phyloP scores from a whole-genome alignment of 495 filamentous ascomycete genomes.

The Neurospora sp. region DNA sequence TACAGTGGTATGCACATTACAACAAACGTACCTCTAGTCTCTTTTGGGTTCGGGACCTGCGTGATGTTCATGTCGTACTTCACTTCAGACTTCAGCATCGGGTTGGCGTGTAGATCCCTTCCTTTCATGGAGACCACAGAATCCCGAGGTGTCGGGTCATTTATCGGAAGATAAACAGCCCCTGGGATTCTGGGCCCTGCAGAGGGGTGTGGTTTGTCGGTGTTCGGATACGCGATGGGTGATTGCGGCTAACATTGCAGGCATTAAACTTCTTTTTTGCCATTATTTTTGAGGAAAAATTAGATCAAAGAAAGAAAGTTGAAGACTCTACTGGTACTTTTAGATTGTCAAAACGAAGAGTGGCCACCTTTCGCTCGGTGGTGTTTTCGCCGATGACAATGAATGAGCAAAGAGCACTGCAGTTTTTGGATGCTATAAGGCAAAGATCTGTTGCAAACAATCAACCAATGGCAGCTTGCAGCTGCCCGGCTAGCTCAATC shows the following conservation, averaged over 20 bases:
- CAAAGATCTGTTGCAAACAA: no score
- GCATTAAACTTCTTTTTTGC: neutral
- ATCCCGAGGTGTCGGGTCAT: neutral
- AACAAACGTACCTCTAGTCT: neutral
- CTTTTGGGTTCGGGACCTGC: neutral
- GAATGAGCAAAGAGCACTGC: no score
- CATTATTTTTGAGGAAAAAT: neutral
- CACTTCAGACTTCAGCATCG: neutral
- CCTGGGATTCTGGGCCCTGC: neutral
- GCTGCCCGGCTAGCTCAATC: conserved; percentile 52
- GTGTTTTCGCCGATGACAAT: neutral
- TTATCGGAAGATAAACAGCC: neutral
- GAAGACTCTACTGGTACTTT: neutral
- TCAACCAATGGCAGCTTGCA: neutral
- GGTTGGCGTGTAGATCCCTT: neutral
- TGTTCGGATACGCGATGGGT: neutral
- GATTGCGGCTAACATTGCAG: neutral
- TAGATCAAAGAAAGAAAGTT: neutral
- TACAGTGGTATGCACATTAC: neutral
- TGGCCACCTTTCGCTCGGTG: neutral
- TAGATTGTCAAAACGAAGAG: neutral
- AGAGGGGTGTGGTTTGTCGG: neutral
- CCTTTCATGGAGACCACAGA: neutral
- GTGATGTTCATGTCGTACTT: neutral
- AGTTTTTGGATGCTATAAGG: no score